These are phyloP conservation scores for Rutidosis leptorrhynchoides DNA, from an alignment of 129 eudicot species.

Conservation along the genomic window DNA sequence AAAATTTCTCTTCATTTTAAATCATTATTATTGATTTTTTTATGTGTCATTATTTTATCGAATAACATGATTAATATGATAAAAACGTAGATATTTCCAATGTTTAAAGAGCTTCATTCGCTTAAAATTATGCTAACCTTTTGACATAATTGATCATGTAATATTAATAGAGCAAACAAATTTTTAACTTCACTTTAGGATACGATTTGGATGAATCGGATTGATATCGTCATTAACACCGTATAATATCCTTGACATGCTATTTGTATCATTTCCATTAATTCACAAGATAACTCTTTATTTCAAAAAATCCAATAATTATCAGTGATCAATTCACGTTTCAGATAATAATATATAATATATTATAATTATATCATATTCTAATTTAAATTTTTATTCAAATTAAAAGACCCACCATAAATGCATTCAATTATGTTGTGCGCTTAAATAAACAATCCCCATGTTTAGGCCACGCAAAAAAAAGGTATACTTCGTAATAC, in stretches of 20 bases:
- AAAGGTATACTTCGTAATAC: neutral
- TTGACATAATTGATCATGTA: too few relatives aligned
- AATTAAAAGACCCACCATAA: neutral
- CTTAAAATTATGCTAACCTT: too few relatives aligned
- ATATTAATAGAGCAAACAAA: neutral
- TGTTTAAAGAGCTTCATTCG: neutral
- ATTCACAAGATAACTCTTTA: neutral
- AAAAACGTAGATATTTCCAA: too few relatives aligned
- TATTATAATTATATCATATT: too few relatives aligned
- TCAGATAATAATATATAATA: too few relatives aligned
- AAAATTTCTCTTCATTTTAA: too few relatives aligned
- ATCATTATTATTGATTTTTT: too few relatives aligned
- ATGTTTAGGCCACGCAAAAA: constrained; percentile 10
- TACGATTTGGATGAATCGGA: neutral
- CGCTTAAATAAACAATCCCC: constrained; percentile 26
- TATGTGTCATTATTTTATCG: too few relatives aligned
- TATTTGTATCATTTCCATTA: neutral
- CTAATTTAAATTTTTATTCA: too few relatives aligned
- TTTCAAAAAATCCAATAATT: neutral
- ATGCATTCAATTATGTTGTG: constrained; percentile 17
- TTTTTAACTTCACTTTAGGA: too few relatives aligned
- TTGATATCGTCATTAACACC: neutral
- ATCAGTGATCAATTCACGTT: too few relatives aligned
- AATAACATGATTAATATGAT: too few relatives aligned
- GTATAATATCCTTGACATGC: neutral